phyloP scores from a whole-genome alignment of 345 rosid genomes.

The Eucalyptus polyanthemos region DNA sequence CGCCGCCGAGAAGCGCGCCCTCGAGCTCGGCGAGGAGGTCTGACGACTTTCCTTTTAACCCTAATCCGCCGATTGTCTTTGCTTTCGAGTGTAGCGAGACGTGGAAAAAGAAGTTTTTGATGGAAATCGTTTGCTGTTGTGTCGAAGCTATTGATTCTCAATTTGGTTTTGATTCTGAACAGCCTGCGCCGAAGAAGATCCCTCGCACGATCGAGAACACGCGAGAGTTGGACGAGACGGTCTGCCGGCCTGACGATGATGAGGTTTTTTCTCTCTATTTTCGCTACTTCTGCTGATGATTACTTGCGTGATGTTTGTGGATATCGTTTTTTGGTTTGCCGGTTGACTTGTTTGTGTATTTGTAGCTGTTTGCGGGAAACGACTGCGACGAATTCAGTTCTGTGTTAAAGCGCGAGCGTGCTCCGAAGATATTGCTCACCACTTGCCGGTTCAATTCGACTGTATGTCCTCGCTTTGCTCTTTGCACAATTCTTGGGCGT shows the following conservation, averaged over 20 bases:
- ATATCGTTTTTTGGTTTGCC: background rate
- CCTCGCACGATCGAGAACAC: slow-evolving; percentile 94
- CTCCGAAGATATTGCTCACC: slow-evolving; percentile 72
- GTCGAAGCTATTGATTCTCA: background rate
- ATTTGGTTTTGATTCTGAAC: background rate
- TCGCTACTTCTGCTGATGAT: background rate
- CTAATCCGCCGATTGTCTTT: background rate
- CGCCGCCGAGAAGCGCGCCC: slow-evolving; percentile 65
- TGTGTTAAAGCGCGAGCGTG: slow-evolving; percentile 35
- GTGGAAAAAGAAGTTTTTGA: background rate
- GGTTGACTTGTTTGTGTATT: background rate
- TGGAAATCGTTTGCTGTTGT: background rate
- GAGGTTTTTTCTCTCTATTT: slow-evolving; percentile 36
- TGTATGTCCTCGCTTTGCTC: slow-evolving; percentile 24
- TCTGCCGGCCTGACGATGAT: slow-evolving; percentile 86
- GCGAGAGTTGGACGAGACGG: slow-evolving; percentile 78
- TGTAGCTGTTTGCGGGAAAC: slow-evolving; percentile 71
- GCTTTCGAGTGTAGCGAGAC: background rate
- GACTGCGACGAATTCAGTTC: slow-evolving; percentile 87
- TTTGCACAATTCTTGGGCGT: background rate
- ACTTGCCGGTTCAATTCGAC: slow-evolving; percentile 91
- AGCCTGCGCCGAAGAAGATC: slow-evolving; percentile 60
- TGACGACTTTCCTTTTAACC: background rate
- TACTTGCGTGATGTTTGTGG: background rate
- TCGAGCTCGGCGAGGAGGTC: slow-evolving; percentile 96